Base-by-base conservation (phyloP, 2,329 filamentous ascomycete genomes). In the Colletotrichum lentis region DNA sequence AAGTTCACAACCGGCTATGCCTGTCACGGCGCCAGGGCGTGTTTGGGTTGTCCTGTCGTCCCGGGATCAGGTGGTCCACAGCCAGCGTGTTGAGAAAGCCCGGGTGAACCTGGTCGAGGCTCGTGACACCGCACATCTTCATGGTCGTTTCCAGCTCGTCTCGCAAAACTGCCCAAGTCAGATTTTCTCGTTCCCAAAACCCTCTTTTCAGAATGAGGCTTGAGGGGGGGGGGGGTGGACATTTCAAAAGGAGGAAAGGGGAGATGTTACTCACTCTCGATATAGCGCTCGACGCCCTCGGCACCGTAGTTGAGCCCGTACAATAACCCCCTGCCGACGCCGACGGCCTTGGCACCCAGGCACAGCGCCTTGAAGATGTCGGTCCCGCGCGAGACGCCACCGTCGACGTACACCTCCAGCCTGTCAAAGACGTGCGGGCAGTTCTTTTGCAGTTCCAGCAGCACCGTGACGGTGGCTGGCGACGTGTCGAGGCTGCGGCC, bases 281-380 rank as follows among this genome's bases (percentile, higher is more conserved):
- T 76, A 54, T 83, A 81, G 69, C 84, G 81, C 77, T 83, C 79
- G n/a, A 86, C 76, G 67, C 88, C 82, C 70, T 89, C 82, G 67
- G 81, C 81, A 1, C 89, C 89, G 72, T 91, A 91, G 18, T 84
- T 85, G 67, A 90, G 73, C 1, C 85, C 84, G 72, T 84, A 90
- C 49, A 91, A 71, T 62, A 89, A 86, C 0, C 86, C 86, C 20
- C 89, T 79, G 0, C 89, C 90, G 11, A 92, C 78, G 0, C 88
- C 88, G 0, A 89, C 89, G 0, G 86, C 88, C 61, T 80, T 88
- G 0, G 88, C 89, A 0, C 90, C 90, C 0, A 91, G 77, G 60
- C 87, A 89, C 12, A 91, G 73, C 0, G 87, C 88, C 75, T 91
- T 91, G 71, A 92, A 82, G 3, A 91, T 85, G 73, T 92, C 89